Evolutionary conservation across 768 basidiomycete species (phyloP).

Genomic region (Kwoniella europaea): DNA sequence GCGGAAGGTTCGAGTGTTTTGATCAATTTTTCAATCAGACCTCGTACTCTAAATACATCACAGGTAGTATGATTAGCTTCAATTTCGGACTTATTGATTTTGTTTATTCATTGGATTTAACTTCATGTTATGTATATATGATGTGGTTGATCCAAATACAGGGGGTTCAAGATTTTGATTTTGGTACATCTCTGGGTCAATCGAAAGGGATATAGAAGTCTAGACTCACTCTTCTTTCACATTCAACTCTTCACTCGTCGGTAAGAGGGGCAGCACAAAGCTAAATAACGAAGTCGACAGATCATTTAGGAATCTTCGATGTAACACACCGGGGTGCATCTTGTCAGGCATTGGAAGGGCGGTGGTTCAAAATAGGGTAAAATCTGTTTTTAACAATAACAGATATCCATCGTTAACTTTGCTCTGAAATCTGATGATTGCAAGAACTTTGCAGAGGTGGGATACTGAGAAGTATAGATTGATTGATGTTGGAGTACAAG

Average conservation of each 20-base stretch:
- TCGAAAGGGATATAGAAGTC: not conserved
- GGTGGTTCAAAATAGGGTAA: not conserved
- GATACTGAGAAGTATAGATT: not conserved
- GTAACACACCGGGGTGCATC: conserved; percentile 52
- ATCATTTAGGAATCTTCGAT: conserved; percentile 62
- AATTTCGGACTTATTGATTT: no score
- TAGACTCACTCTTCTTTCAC: conserved; percentile 79
- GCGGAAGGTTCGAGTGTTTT: conserved; percentile 91
- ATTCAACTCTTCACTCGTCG: conserved; percentile 84
- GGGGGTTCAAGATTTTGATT: no score
- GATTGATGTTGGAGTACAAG: not conserved
- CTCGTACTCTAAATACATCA: conserved; percentile 66
- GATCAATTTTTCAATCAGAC: conserved; percentile 91
- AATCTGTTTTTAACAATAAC: no score
- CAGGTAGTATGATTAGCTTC: no score
- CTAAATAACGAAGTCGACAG: conserved; percentile 88
- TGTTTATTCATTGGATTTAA: not conserved
- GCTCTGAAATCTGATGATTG: no score
- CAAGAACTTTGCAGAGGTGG: not conserved
- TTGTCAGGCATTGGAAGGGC: conserved; percentile 19
- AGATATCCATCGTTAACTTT: no score
- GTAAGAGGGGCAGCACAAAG: conserved; percentile 89
- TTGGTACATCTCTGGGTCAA: not conserved
- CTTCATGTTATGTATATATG: not conserved
- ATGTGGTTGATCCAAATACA: no score